Evolutionary conservation across 768 basidiomycete species (phyloP).

Genomic region (Lactifluus pinguis): DNA sequence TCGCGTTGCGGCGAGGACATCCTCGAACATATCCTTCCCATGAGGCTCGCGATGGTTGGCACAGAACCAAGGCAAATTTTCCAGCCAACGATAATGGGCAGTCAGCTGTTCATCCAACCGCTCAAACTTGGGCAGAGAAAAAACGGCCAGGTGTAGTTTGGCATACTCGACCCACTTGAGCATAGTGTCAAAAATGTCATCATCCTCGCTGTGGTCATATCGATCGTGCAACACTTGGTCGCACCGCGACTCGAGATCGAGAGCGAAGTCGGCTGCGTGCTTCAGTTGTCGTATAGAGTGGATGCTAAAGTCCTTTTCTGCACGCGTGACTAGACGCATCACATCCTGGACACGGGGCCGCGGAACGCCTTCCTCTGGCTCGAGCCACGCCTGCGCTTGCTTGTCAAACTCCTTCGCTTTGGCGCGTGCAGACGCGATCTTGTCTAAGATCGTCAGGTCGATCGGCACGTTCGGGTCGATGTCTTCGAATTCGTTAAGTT

Average conservation of each 20-base stretch:
- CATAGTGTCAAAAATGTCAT: constrained; percentile 65
- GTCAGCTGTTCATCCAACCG: constrained; percentile 60
- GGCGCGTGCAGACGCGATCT: constrained; percentile 50
- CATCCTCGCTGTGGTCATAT: constrained; percentile 44
- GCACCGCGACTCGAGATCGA: constrained; percentile 66
- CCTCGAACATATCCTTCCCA: constrained; percentile 55
- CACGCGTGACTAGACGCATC: constrained; percentile 54
- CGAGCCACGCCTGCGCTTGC: constrained; percentile 64
- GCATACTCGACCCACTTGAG: constrained; percentile 67
- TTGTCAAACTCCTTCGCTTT: constrained; percentile 76
- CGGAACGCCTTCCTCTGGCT: constrained; percentile 42
- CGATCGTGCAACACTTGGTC: constrained; percentile 62
- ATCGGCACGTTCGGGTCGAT: constrained; percentile 62
- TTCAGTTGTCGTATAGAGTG: constrained; percentile 56
- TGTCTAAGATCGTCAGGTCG: constrained; percentile 54
- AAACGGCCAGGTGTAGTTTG: constrained; percentile 60
- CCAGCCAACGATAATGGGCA: constrained; percentile 61
- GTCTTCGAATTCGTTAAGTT: constrained; percentile 64
- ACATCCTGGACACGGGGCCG: constrained; percentile 65
- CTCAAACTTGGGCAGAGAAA: constrained; percentile 64
- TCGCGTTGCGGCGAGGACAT: constrained; percentile 65
- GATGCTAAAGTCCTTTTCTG: constrained; percentile 72
- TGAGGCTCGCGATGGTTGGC: constrained; percentile 56
- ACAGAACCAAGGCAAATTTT: constrained; percentile 74
- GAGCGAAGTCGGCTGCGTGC: constrained; percentile 64